phyloP scores from a whole-genome alignment of 345 rosid species.

The Acer yangbiense region DNA sequence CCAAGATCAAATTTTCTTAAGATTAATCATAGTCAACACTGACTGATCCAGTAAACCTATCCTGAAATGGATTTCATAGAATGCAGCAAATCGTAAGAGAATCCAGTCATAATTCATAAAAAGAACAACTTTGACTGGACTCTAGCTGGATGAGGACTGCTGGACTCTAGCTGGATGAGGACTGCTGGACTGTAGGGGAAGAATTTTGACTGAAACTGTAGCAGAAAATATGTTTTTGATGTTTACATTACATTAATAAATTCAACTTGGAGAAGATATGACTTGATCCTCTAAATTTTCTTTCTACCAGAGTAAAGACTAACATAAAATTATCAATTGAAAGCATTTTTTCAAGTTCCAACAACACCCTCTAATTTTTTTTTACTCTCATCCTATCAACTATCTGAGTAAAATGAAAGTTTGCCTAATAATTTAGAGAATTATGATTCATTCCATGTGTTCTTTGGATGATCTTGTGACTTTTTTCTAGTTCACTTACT shows the following conservation, averaged over 20 bases:
- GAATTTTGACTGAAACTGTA: not conserved
- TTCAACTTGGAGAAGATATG: too few species aligned
- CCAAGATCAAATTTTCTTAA: not conserved
- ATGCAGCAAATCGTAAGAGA: not conserved
- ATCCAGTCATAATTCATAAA: not conserved
- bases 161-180: not conserved
- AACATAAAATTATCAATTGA: not conserved
- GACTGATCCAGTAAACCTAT: not conserved
- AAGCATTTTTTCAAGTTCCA: not conserved
- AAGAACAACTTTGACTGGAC: not conserved
- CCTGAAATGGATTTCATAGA: not conserved
- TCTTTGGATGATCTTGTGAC: not conserved
- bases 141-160: too few species aligned
- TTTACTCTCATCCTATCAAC: not conserved
- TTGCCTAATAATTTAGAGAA: not conserved
- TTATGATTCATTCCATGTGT: not conserved
- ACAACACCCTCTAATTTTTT: too few species aligned
- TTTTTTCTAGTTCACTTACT: not conserved
- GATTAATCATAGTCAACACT: too few species aligned
- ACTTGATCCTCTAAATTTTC: too few species aligned
- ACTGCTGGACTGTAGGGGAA: not conserved
- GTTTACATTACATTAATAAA: too few species aligned
- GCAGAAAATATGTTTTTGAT: not conserved
- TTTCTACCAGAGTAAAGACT: too few species aligned
- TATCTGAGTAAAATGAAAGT: not conserved